Conservation (phyloP, 768 basidiomycete genomes). For the Suillus decipiens region DNA sequence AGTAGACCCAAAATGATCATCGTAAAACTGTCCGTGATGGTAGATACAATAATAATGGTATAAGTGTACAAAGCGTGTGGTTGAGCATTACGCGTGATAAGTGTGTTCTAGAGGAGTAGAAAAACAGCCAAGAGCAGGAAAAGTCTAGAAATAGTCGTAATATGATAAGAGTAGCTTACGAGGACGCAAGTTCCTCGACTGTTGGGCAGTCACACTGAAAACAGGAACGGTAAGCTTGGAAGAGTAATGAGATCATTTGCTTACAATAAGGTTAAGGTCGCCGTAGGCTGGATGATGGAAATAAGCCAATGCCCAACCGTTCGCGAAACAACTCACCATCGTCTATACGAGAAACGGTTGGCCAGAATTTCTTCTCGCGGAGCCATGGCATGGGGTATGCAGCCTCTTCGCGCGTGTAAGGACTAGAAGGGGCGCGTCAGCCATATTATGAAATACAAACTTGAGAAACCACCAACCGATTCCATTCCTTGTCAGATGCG, state of each 20-base stretch:
- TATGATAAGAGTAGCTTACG: constrained; percentile 13
- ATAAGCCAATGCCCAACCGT: neutral
- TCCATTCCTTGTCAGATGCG: constrained; percentile 81
- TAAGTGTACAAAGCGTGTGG: constrained; percentile 51
- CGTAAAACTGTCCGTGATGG: constrained; percentile 20
- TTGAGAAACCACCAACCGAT: constrained; percentile 52
- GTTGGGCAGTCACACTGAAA: constrained; percentile 81
- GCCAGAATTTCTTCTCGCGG: constrained; percentile 94
- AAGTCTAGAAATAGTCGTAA: constrained; percentile 23
- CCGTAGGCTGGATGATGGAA: constrained; percentile 67
- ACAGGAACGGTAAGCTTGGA: constrained; percentile 10
- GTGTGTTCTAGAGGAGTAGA: constrained; percentile 54
- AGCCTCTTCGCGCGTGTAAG: constrained; percentile 89
- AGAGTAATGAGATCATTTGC: constrained; percentile 31
- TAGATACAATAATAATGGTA: constrained; percentile 30
- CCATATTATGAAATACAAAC: neutral
- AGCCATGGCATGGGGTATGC: constrained; percentile 87
- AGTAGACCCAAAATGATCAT: constrained; percentile 13
- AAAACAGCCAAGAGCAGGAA: constrained; percentile 20
- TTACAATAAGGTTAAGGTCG: constrained; percentile 85
- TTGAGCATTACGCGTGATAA: constrained; percentile 57
- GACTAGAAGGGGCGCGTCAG: constrained; percentile 44
- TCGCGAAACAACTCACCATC: constrained; percentile 62
- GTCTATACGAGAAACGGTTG: constrained; percentile 86
- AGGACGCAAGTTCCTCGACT: constrained; percentile 71